phyloP scores from a whole-genome alignment of 1,284 basidiomycete genomes.

The Peniophora sp. region DNA sequence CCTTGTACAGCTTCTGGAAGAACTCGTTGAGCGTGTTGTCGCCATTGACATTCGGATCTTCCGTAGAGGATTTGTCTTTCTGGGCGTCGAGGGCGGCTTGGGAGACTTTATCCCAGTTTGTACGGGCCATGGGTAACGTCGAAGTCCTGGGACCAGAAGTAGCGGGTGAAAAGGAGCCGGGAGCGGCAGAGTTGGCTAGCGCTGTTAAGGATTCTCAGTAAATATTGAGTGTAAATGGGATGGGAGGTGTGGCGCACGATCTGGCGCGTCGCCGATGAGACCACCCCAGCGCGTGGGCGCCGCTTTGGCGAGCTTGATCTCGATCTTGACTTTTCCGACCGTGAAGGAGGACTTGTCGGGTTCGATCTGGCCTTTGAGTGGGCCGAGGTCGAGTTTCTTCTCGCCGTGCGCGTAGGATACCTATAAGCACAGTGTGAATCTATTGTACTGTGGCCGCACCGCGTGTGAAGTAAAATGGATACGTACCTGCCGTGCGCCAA shows the following conservation, averaged over 20 bases:
- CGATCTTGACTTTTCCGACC: conserved; percentile 81
- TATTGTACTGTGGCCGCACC: conserved; percentile 1
- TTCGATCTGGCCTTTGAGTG: conserved; percentile 77
- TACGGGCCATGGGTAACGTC: conserved; percentile 29
- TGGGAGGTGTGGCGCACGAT: conserved; percentile 41
- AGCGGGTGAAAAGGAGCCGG: conserved; percentile 9
- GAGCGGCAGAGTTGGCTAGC: conserved; percentile 21
- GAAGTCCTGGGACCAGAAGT: conserved; percentile 23
- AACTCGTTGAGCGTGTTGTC: conserved; percentile 71
- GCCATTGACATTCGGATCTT: conserved; percentile 81
- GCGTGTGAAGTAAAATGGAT: neutral
- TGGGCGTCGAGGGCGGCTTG: conserved; percentile 54
- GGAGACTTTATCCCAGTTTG: conserved; percentile 83
- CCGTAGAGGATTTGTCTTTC: conserved; percentile 51
- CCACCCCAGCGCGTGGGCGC: conserved; percentile 64
- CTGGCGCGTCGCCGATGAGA: conserved; percentile 66
- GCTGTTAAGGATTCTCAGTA: conserved; percentile 23
- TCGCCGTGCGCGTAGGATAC: conserved; percentile 57
- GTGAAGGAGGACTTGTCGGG: conserved; percentile 53
- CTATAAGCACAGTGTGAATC: conserved; percentile 24
- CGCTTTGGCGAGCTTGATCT: conserved; percentile 61
- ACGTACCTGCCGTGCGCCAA: conserved; percentile 57
- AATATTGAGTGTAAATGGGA: conserved; percentile 14
- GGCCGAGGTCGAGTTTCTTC: conserved; percentile 57
- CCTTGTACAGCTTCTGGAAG: conserved; percentile 80